Base-by-base conservation (phyloP, 169 alveolate species). In the Plasmodium fragile region DNA sequence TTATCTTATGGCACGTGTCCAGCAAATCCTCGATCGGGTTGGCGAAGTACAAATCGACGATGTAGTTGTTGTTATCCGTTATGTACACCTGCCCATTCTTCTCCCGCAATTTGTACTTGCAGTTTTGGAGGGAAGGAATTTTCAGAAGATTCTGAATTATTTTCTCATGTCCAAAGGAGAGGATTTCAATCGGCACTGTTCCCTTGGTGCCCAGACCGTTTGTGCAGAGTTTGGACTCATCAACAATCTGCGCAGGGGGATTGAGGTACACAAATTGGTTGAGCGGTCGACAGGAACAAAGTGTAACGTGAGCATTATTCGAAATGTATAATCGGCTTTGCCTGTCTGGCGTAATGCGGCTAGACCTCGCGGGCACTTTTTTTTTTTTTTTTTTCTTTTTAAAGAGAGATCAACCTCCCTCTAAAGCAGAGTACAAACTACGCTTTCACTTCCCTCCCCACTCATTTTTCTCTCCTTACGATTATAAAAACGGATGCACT, bases 151-250 rank as follows among this genome's bases (percentile, higher is more conserved):
- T 73, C 65, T 73, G 73, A 2, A 96, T 82, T 22, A 95, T 96
- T 13, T 93, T 84, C 77, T 77, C 82, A 83, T 93, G 95, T 25
- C 96, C 96, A 75, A 93, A 93, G 73, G 95, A 36, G 13, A 96
- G 90, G 30, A 96, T 92, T 90, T 96, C 97, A 16, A 96, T 93
- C n/a, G 97, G 97, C 3, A 96, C 92, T 28, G 81, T 79, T 45
- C 91, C 94, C 1, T 95, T 89, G 32, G 94, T 93, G 39, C 94
- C 94, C 49, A 96, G 75, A 49, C 95, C 96, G n/a, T 84, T 85
- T 16, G 16, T 22, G 25, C 94, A 91, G 39, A 89, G 65, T 81
- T 96, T 96, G 53, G 95, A 84, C 25, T 92, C 95, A 65, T 96
- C 97, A 0, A 72, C 97, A 28, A 96, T 92, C 97, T 96, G 69